phyloP scores from a whole-genome alignment of 768 basidiomycete genomes.

The Pisolithus orientalis region DNA sequence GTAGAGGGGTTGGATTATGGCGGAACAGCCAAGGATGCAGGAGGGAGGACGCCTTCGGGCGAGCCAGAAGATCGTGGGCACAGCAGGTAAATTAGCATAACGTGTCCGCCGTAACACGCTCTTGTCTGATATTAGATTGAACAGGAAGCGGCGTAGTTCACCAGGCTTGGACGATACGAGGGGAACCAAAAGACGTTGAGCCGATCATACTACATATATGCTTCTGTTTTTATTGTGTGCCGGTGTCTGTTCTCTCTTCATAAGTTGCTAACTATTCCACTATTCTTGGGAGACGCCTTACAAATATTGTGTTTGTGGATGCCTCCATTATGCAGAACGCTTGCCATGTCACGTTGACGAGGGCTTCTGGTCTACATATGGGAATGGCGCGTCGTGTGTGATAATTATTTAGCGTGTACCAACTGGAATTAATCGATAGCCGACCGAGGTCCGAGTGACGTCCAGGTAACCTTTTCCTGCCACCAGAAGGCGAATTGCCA shows the following conservation, averaged over 20 bases:
- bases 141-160: conserved; percentile 68
- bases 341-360: too few species aligned
- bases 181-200: conserved; percentile 65
- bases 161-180: conserved; percentile 65
- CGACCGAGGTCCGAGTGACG: too few species aligned
- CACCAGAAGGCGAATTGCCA: conserved; percentile 20
- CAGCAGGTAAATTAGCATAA: conserved; percentile 39
- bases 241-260: background rate
- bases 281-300: background rate
- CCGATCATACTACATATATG: conserved; percentile 22
- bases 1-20: conserved; percentile 89
- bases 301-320: too few species aligned
- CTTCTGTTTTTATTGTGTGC: conserved; percentile 22
- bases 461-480: conserved; percentile 9
- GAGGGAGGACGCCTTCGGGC: conserved; percentile 49
- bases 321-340: too few species aligned
- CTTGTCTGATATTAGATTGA: conserved; percentile 1
- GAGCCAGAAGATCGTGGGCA: conserved; percentile 65
- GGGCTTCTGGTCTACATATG: too few species aligned
- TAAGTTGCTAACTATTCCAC: background rate
- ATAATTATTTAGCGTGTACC: too few species aligned
- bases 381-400: too few species aligned
- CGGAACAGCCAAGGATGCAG: conserved; percentile 43
- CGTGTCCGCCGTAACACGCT: conserved; percentile 1
- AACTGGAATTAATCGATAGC: too few species aligned